phyloP scores from a whole-genome alignment of 176 grass and related monocot species.

The Alopecurus myosuroides region DNA sequence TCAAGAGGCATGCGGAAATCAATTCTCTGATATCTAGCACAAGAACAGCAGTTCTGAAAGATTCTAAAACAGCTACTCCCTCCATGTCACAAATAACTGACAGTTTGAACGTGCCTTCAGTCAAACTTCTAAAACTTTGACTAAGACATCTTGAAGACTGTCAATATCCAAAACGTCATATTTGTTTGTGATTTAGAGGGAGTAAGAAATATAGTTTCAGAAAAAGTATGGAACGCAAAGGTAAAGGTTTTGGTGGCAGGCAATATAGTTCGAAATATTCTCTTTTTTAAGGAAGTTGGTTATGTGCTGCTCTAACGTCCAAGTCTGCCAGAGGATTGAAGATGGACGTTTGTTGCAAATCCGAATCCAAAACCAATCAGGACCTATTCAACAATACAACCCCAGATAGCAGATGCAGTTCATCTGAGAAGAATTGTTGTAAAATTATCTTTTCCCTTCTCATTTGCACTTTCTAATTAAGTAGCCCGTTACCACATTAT shows the following conservation, averaged over 20 bases:
- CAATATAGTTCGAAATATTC: neutral
- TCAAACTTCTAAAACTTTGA: too few relatives aligned
- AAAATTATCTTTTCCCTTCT: neutral
- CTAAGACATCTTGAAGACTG: too few relatives aligned
- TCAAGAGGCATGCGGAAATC: slow-evolving; percentile 83
- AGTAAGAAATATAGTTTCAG: neutral
- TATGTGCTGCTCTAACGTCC: neutral
- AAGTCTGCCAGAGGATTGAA: neutral
- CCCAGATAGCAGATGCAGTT: neutral
- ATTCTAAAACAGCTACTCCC: neutral
- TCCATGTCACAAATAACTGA: too few relatives aligned
- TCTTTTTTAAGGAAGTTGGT: neutral
- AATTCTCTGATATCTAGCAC: slow-evolving; percentile 81
- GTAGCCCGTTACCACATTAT: neutral
- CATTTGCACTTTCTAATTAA: neutral
- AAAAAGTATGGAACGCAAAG: neutral
- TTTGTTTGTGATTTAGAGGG: too few relatives aligned
- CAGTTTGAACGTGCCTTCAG: too few relatives aligned
- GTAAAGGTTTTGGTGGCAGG: neutral
- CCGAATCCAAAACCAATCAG: neutral
- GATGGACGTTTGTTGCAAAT: neutral
- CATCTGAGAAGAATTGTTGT: neutral
- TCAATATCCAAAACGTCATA: too few relatives aligned
- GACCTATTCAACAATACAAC: neutral
- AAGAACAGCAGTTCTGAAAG: neutral